A percentile compares a stretch with the other conserved stretches of the same genome.
phyloP scores from a whole-genome alignment of 169 alveolate species.

The Theileria annulata region DNA sequence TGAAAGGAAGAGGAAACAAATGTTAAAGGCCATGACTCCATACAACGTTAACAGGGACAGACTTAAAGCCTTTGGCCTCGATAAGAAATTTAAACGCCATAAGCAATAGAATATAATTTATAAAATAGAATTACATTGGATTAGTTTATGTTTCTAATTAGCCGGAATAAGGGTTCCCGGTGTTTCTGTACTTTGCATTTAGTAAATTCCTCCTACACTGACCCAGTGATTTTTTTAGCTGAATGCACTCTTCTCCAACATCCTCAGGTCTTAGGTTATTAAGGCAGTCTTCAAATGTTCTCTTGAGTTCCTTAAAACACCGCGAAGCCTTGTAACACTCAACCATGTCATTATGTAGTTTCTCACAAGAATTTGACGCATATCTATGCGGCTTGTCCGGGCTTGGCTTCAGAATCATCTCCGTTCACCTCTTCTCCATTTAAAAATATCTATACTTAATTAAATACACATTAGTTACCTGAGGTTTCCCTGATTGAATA shows the following conservation, averaged over 20 bases:
- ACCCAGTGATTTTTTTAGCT: conserved; percentile 74
- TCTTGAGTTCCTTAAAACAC: conserved; percentile 68
- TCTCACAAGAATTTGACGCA: conserved; percentile 81
- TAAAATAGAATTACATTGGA: not conserved
- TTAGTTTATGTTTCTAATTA: conserved; percentile 15
- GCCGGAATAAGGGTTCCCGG: conserved; percentile 77
- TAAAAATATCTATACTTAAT: conserved; percentile 12
- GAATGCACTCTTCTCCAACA: conserved; percentile 77
- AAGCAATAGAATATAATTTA: not conserved
- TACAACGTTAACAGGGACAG: conserved; percentile 54
- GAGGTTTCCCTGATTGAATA: conserved; percentile 47
- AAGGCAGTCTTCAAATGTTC: conserved; percentile 75
- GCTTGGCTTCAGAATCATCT: conserved; percentile 58
- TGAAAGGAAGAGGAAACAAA: not conserved
- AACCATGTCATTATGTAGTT: conserved; percentile 73
- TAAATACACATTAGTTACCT: conserved; percentile 4
- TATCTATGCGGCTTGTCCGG: conserved; percentile 80
- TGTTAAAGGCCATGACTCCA: conserved; percentile 29
- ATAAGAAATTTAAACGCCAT: not conserved
- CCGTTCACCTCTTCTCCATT: conserved; percentile 51
- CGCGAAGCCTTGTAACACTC: conserved; percentile 77
- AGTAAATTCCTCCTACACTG: conserved; percentile 80
- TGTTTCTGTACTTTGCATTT: conserved; percentile 69
- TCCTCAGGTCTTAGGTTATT: conserved; percentile 71
- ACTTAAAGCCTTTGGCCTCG: conserved; percentile 44